phyloP scores from a whole-genome alignment of 805 yeast species.

The Naumovozyma dairenensis region DNA sequence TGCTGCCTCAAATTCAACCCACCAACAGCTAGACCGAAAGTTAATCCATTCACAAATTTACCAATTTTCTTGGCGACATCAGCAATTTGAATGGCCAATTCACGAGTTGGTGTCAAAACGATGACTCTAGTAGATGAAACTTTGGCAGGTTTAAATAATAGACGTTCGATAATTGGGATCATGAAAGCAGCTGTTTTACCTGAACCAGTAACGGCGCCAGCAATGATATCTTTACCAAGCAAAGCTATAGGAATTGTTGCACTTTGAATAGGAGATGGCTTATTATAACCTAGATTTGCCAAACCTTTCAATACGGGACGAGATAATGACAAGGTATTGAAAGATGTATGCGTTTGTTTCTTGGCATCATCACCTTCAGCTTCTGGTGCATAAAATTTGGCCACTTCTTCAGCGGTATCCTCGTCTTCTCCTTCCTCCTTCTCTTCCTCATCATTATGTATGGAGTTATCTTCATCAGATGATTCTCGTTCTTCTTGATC shows the following conservation, averaged over 20 bases:
- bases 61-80: conserved; percentile 88
- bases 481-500: conserved; percentile 30
- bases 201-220: conserved; percentile 99
- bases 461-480: conserved; percentile 13
- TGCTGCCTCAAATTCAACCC: conserved; percentile 92
- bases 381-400: conserved; percentile 59
- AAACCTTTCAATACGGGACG: conserved; percentile 85
- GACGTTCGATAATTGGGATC: conserved; percentile 90
- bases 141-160: conserved; percentile 78
- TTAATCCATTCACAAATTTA: conserved; percentile 60
- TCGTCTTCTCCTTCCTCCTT: conserved; percentile 22
- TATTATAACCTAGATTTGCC: conserved; percentile 67
- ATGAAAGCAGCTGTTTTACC: conserved; percentile 99
- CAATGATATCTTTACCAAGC: conserved; percentile 91
- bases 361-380: conserved; percentile 46
- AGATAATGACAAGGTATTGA: conserved; percentile 71
- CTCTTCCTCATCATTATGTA: conserved; percentile 13
- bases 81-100: conserved; percentile 88
- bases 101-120: conserved; percentile 93
- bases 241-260: conserved; percentile 90
- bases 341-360: conserved; percentile 46
- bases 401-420: conserved; percentile 66
- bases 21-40: conserved; percentile 96
- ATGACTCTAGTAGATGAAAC: conserved; percentile 84
- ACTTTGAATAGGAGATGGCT: conserved; percentile 90